Evolutionary conservation across 495 filamentous ascomycete genomes (phyloP), one percentile per base, ranked within the genome.

Genomic region (Penicillium nucicola): DNA sequence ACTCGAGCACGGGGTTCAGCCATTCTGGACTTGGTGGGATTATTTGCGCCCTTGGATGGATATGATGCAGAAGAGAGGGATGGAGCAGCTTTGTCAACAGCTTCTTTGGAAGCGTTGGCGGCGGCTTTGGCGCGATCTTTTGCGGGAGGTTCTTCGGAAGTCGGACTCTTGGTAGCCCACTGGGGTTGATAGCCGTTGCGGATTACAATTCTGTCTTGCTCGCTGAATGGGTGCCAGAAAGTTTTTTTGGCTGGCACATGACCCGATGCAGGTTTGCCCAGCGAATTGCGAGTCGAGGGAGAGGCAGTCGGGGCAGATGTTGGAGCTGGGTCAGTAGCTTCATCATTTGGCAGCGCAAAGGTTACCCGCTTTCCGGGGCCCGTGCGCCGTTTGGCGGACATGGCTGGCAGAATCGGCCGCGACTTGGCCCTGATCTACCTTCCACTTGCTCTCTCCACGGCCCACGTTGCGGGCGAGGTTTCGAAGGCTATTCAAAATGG

Each of bases 1-100:
- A 84, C 84, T 59, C 88, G 83, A 33, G 86, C 87, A 42, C 88
- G 78, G 43, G 86, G 87, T 68, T 92, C 88, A 64, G 87, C 70
- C 74, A 77, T 76, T 12, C 19, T 53, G 44, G 41, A 7, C 17
- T 53, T 25, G 25, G 44, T 23, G 10, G 22, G 13, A 3, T 34
- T 17, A 25, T 35, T 56, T 10, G 53, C 23, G 13, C 35, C 13
- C 11, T 40, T 45, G 42, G 18, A 30, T 52, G 20, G 9, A 18
- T 19, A 54, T 39, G 12, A 32, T 5, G 20, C 5, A 22, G 20
- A 22, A 22, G 20, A 22, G 20, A 5, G 20, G 20, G 20, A 5
- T 22, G 3, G 3, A 22, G 20, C 20, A 22, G 5, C 5, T 22
- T 22, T 5, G 20, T 2, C 20, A 22, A 22, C 20, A 22, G 20